Base-by-base conservation (phyloP, 352 stramenopile species). In the Phytophthora capsici region DNA sequence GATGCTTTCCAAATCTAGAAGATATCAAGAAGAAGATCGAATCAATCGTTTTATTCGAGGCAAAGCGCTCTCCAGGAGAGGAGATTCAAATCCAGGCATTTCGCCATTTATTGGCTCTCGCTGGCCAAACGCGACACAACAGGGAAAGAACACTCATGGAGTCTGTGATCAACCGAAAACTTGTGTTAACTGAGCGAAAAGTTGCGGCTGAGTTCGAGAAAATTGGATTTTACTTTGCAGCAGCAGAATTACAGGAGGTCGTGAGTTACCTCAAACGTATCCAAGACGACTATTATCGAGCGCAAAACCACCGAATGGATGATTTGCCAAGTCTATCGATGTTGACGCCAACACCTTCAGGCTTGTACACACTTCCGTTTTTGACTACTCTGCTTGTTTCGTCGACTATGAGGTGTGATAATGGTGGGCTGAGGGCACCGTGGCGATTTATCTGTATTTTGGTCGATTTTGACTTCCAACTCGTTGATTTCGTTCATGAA, bases 401-500 rank as follows among this genome's bases (percentile, higher is more conserved):
- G n/a, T 71, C 72, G 7, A 89, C 78, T 1, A 59, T 82, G 2
- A 66, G 71, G 20, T 71, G 52, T 10, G 63, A 80, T 5, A 69
- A 48, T 1, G 57, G 41, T 5, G 46, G 46, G 1, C 17, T 26
- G 0, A 69, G 52, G 32, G 78, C 80, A 13, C 65, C 64, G 9
- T 90, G 80, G 80, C 66, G 69, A n/a, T 91, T 88, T 44, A 63
- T 85, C 10, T 73, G 58, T 17, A 37, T 89, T n/a, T 36, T 89
- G 6, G 64, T 91, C 16, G 82, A 88, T 22, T 73, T 86, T 41
- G 80, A 90, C 32, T 77, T 86, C 4, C 80, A 91, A 25, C 51
- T 91, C 2, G 63, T 89, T 16, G 80, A 89, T 44, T 88, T 88
- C 48, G 66, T 89, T 26, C 80, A 88, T 30, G 81, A 86, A 59